Conservation (phyloP, 441 rosid species). For the Geranium incanum region DNA sequence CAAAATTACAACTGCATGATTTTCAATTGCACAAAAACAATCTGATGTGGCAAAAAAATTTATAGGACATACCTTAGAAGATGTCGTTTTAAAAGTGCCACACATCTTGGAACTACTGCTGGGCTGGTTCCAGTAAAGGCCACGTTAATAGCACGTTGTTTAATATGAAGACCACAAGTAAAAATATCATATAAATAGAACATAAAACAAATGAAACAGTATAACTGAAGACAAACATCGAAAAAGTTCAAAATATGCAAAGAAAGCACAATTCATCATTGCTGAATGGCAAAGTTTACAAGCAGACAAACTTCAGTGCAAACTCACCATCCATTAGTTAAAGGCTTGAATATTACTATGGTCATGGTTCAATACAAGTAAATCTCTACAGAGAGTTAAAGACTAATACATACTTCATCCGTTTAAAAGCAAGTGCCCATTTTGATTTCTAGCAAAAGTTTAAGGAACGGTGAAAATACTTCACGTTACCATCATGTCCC, state of each 20-base stretch:
- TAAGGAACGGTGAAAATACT: no score
- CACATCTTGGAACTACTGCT: conserved; percentile 92
- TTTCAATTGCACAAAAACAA: conserved; percentile 14
- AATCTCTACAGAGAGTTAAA: neutral
- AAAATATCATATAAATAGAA: conserved; percentile 7
- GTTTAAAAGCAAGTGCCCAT: no score
- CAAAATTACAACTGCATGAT: neutral
- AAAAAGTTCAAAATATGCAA: neutral
- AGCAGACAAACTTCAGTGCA: neutral
- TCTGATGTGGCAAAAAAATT: conserved; percentile 44
- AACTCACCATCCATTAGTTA: neutral
- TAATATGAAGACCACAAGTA: neutral
- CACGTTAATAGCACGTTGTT: conserved; percentile 24
- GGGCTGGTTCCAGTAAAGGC: conserved; percentile 62
- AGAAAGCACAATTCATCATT: neutral
- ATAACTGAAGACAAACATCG: neutral
- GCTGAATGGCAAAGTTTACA: neutral
- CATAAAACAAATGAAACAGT: neutral
- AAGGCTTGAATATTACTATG: neutral
- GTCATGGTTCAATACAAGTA: neutral
- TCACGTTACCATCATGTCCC: no score
- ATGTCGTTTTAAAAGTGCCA: conserved; percentile 82
- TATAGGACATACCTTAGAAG: conserved; percentile 62
- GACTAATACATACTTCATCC: neutral
- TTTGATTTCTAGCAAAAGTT: no score